Evolutionary conservation across 1,284 basidiomycete species (phyloP), one percentile per base, ranked within the genome.

Genomic region (Marasmius oreades): DNA sequence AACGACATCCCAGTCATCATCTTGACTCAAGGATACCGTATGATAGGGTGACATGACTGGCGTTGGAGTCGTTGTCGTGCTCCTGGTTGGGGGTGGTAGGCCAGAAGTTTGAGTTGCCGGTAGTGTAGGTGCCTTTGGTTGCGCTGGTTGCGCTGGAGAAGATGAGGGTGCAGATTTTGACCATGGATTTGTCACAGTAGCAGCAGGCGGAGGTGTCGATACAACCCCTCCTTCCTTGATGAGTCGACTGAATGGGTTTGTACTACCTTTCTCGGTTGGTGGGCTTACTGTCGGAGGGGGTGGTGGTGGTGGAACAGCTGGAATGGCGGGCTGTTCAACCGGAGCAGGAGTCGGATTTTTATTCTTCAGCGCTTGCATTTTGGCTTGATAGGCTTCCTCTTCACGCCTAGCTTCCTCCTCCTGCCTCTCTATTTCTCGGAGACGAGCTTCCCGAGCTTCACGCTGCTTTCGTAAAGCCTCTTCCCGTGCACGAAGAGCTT

Each of bases 1-100:
- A 44, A 90, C 77, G 16, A 88, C 87, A 56, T 90, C 93, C 94
- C 94, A 96, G 57, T 94, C 93, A 22, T 92, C 90, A 16, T 84
- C 83, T 18, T 72, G 76, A 23, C 83, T 81, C 2, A 70, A 70
- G 1, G 88, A 81, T 0, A 83, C 88, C 0, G 82, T 86, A 56
- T 86, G 71, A 63, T 90, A 89, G 0, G 77, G 65, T 0, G 77
- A 69, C 66, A 83, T 86, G 20, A 77, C 71, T 0, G 78, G 71
- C n/a, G 23, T 53, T 33, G 42, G 42, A 5, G 75, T 69, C n/a
- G 83, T 79, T 3, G 72, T 66, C 7, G 80, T 73, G 54, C 73
- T 76, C 61, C 72, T 70, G 6, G 80, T 68, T 24, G 70, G 69
- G 59, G 68, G 23, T n/a, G 56, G 48, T 14, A 55, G 24, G 10